Evolutionary conservation across 805 yeast genomes (phyloP), one percentile per base, ranked within the genome.

Genomic region (Sugiyamaella marilandica): DNA sequence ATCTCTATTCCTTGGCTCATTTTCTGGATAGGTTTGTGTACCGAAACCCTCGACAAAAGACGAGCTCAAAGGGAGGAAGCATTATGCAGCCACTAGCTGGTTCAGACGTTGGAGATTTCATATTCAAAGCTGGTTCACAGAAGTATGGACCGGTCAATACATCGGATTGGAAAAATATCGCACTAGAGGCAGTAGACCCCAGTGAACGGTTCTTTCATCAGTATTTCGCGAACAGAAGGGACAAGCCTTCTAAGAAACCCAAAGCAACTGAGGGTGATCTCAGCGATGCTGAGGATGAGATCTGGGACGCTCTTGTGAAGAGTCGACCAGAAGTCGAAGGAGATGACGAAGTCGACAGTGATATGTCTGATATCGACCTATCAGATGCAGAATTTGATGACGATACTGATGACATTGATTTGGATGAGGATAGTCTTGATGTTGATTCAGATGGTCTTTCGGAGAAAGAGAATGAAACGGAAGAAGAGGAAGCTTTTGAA

Each of bases 51-150:
- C 89, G 88, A 72, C 85, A 82, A 62, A 87, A 85, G 69, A 75
- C 82, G 16, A 68, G 74, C 33, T 72, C 50, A 18, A 83, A 86
- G 66, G 98, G 98, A 63, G 75, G 85, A 2, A 89, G 97, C 43
- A 91, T 94, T 66, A 94, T 94, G 98, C 99, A 94, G 75, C 98
- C 99, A 48, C 75, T 94, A 59, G 90, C 95, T 44, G 97, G 97
- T 57, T 65, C 65, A 47, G 65, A 58, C 0, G 81, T 88, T n/a
- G 79, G 87, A 11, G 60, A 52, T 18, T 50, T 50, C 21, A 32
- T 59, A 14, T 52, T 52, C 13, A 50, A 52, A 19, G 44, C 45
- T n/a, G 46, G 51, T n/a, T 47, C 52, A 14, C 44, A 41, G 10
- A 45, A 37, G 24, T 67, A 68, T 2, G 65, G 78, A 11, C 96